Conservation (phyloP, 1,284 basidiomycete species). For the Flammula alnicola region DNA sequence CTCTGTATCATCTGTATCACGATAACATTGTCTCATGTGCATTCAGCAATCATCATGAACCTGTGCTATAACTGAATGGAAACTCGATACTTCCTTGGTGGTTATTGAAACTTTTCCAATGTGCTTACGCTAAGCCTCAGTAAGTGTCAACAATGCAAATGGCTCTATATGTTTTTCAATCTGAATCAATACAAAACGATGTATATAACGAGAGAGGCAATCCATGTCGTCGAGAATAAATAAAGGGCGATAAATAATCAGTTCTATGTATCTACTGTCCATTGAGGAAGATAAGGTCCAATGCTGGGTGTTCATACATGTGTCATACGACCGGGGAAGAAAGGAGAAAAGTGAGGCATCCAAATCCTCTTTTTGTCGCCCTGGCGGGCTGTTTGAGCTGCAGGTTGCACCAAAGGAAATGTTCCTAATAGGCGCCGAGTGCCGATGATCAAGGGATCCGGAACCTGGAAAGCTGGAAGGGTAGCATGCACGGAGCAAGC, state of each 20-base stretch:
- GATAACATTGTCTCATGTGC: constrained; percentile 8
- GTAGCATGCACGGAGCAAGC: background rate
- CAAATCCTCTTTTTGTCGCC: constrained; percentile 15
- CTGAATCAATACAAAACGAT: no score
- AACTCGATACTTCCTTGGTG: no score
- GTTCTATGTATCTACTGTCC: background rate
- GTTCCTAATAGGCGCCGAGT: constrained; percentile 10
- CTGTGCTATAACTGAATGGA: no score
- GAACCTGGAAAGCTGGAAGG: background rate
- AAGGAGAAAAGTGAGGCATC: background rate
- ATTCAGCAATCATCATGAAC: constrained; percentile 7
- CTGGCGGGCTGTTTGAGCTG: constrained; percentile 12
- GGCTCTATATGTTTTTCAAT: no score
- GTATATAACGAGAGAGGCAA: background rate
- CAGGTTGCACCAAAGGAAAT: constrained; percentile 1
- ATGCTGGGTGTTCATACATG: constrained; percentile 7
- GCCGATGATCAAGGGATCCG: background rate
- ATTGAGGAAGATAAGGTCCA: no score
- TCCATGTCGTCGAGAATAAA: background rate
- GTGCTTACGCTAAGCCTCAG: no score
- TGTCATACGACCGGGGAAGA: background rate
- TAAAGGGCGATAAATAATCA: background rate
- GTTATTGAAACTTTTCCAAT: background rate
- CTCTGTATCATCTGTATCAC: constrained; percentile 36
- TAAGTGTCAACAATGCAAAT: no score